A percentile compares a stretch with the other conserved stretches of the same genome.
Evolutionary conservation across 768 basidiomycete genomes (phyloP).

Genomic region (Imleria badia): DNA sequence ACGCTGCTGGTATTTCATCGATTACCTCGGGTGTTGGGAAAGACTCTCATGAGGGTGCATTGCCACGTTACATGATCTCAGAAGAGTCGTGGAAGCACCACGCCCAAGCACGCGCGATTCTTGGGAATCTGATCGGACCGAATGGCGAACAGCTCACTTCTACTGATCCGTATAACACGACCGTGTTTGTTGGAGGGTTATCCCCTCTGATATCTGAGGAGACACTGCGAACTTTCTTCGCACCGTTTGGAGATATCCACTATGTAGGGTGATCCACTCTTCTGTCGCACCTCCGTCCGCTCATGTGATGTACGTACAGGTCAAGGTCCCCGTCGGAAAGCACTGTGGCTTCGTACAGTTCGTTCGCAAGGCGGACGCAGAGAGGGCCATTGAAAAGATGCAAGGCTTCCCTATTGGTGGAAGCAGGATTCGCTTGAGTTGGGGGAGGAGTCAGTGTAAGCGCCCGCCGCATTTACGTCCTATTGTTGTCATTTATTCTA

Average conservation of each 20-base stretch:
- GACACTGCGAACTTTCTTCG: slow-evolving; percentile 85
- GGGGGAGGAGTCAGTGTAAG: slow-evolving; percentile 90
- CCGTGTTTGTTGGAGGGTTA: slow-evolving; percentile 91
- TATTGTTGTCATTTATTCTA: slow-evolving; percentile 3
- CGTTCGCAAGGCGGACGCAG: slow-evolving; percentile 87
- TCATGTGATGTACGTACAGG: slow-evolving; percentile 42
- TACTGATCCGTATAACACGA: slow-evolving; percentile 94
- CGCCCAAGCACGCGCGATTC: slow-evolving; percentile 76
- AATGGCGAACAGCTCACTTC: slow-evolving; percentile 86
- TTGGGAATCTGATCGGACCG: slow-evolving; percentile 81
- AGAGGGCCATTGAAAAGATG: slow-evolving; percentile 93
- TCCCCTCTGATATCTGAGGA: slow-evolving; percentile 90
- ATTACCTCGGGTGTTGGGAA: slow-evolving; percentile 38
- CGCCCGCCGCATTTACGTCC: not conserved
- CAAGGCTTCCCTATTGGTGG: slow-evolving; percentile 95
- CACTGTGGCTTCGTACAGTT: slow-evolving; percentile 97
- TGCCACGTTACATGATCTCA: slow-evolving; percentile 56
- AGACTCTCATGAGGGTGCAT: slow-evolving; percentile 42
- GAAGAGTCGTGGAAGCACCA: slow-evolving; percentile 87
- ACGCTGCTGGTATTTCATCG: slow-evolving; percentile 27
- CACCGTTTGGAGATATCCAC: slow-evolving; percentile 91
- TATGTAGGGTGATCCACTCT: slow-evolving; percentile 54
- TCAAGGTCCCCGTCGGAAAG: slow-evolving; percentile 95
- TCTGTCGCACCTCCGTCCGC: slow-evolving; percentile 1
- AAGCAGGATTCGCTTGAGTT: slow-evolving; percentile 85